Conservation (phyloP, 257 asterid genomes). For the Solanum dulcamara region DNA sequence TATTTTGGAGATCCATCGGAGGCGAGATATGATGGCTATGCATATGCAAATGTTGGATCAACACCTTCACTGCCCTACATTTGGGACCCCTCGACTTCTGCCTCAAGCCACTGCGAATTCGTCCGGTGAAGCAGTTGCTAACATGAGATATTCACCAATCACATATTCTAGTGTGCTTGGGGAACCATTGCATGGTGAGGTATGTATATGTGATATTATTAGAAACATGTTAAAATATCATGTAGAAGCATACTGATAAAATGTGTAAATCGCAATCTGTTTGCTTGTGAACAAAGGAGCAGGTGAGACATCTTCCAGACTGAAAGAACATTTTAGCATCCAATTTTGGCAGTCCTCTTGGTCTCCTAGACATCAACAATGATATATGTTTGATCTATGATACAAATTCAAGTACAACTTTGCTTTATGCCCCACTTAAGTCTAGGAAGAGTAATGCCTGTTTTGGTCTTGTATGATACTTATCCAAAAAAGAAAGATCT, state of each 20-base stretch:
- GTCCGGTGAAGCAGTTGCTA: slow-evolving; percentile 71
- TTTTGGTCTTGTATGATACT: background rate
- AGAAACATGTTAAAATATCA: background rate
- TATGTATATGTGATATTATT: slow-evolving; percentile 16
- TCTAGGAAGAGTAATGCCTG: background rate
- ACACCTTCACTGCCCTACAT: slow-evolving; percentile 96
- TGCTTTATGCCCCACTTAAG: background rate
- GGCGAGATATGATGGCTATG: slow-evolving; percentile 93
- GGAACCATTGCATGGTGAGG: slow-evolving; percentile 99
- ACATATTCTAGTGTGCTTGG: slow-evolving; percentile 98
- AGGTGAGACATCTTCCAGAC: background rate
- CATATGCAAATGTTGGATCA: slow-evolving; percentile 99
- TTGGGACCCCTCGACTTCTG: slow-evolving; percentile 90
- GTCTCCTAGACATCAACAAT: background rate
- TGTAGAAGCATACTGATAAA: background rate
- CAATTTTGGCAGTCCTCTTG: background rate
- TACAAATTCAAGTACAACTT: background rate
- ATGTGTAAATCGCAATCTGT: background rate
- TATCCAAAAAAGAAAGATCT: background rate
- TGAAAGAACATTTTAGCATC: background rate
- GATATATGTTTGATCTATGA: background rate
- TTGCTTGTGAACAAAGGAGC: background rate
- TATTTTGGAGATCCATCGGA: slow-evolving; percentile 82
- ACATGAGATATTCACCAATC: slow-evolving; percentile 84
- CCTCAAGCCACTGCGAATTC: slow-evolving; percentile 64